Evolutionary conservation across 2,329 filamentous ascomycete genomes (phyloP), one percentile per base, ranked within the genome.

Genomic region (Podosphaera fusca): DNA sequence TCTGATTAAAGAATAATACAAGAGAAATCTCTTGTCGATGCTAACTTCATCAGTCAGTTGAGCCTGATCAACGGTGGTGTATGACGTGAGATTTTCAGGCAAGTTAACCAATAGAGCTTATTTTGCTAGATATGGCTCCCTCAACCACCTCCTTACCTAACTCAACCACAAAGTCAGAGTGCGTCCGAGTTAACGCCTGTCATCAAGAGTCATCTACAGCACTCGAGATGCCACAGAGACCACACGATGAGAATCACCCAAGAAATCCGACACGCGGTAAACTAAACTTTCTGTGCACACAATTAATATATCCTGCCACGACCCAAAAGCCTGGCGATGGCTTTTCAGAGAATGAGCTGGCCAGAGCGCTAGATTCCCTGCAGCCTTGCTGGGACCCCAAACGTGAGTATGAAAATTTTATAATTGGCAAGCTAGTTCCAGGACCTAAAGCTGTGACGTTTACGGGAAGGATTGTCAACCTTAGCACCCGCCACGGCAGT

Each of bases 401-500:
- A 2, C 67, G 71, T 12, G 66, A 70, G 6, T 79, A 79, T 57
- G 69, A 75, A 57, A 70, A 74, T 58, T 64, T 69, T 1, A 64
- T 69, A 2, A 76, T 81, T 36, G 69, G 67, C 5, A 64, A 72
- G 3, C 68, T 82, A 0, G 60, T 73, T 40, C 68, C 73, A 1
- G 78, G 78, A 0, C 74, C 74, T 0, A 68, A 68, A 36, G 69
- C 73, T 55, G 71, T 80, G 35, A 70, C 70, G 2, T 75, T 81
- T 58, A 71, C 69, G 40, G 79, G 79, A 1, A 70, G 79, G 34
- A 65, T 82, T 10, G 75, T 77, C 9, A 80, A 80, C 63, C 72
- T 79, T 60, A 73, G 68, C 53, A 69, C 75, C 35, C 66, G 71
- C 5, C 62, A 64, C 9, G 73, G 70, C 30, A 67, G 67, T 2